These are phyloP conservation scores for Micractinium conductrix DNA, from an alignment of 139 green algal species.

Conservation along the genomic window DNA sequence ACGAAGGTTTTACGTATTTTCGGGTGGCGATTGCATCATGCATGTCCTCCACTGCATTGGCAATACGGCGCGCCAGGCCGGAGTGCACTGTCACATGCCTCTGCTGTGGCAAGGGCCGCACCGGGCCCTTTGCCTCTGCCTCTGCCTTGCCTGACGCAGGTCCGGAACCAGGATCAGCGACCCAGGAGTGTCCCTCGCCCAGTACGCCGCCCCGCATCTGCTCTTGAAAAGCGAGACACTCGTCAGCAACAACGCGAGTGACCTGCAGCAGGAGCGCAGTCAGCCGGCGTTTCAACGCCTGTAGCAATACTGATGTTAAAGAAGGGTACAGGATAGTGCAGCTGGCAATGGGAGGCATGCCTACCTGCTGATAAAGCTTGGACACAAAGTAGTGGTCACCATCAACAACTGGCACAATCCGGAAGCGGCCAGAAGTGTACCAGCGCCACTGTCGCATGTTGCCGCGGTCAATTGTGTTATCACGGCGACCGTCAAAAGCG, in stretches of 20 bases:
- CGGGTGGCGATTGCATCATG: not conserved
- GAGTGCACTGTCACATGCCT: no score
- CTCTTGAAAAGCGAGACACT: not conserved
- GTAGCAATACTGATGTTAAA: not conserved
- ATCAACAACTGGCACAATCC: slow-evolving; percentile 34
- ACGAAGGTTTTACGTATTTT: no score
- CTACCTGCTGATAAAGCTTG: slow-evolving; percentile 36
- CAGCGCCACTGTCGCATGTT: slow-evolving; percentile 45
- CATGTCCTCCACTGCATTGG: not conserved
- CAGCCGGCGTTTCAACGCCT: no score
- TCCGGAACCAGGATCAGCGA: not conserved
- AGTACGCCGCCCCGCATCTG: not conserved
- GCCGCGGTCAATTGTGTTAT: slow-evolving; percentile 48
- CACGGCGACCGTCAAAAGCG: slow-evolving; percentile 43
- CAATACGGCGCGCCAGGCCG: no score
- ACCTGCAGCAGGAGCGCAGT: slow-evolving; percentile 9
- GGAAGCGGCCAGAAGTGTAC: slow-evolving; percentile 33
- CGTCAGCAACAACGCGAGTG: not conserved
- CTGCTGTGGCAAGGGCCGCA: not conserved
- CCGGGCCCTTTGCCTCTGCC: no score
- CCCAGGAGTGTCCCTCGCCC: slow-evolving; percentile 11
- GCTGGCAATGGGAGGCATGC: not conserved
- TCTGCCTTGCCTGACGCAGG: not conserved
- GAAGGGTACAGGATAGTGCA: not conserved
- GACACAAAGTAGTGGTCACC: slow-evolving; percentile 63